Conservation (phyloP, 2,329 filamentous ascomycete species). For the Neopestalotiopsis sp. region DNA sequence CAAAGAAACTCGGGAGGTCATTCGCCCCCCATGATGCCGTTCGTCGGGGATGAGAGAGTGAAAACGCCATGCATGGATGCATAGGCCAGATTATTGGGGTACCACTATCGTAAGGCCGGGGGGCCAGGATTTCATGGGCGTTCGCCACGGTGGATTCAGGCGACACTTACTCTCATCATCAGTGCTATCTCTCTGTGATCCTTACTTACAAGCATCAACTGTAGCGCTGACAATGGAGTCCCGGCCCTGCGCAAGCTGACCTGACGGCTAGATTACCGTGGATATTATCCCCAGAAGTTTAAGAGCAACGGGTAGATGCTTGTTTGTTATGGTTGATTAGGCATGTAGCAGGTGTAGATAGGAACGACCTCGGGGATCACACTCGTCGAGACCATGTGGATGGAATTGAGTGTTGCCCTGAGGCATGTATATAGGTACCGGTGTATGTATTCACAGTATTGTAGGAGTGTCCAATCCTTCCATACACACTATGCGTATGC, state of each 20-base stretch:
- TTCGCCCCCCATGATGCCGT: conserved; percentile 15
- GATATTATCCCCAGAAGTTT: too few species aligned
- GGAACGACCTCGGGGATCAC: too few species aligned
- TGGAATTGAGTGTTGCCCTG: too few species aligned
- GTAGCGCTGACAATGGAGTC: conserved; percentile 6
- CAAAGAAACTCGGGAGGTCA: neutral
- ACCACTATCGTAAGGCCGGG: conserved; percentile 8
- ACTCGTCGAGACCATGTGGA: too few species aligned
- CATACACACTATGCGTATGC: neutral
- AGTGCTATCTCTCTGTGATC: conserved; percentile 26
- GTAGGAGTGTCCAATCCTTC: too few species aligned
- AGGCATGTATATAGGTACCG: too few species aligned
- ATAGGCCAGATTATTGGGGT: conserved; percentile 15
- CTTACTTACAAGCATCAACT: conserved; percentile 19
- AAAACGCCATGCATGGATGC: conserved; percentile 20
- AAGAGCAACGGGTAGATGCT: neutral
- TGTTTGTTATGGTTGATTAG: neutral
- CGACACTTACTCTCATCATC: conserved; percentile 23
- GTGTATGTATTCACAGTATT: too few species aligned
- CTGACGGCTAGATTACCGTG: neutral
- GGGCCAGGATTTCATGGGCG: neutral
- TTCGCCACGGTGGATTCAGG: conserved; percentile 25
- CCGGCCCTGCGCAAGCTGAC: conserved; percentile 1
- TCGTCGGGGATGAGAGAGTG: conserved; percentile 8
- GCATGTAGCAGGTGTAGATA: neutral